Conservation (phyloP, 1,139 yeast genomes). For the Magnusiomyces paraingens region DNA sequence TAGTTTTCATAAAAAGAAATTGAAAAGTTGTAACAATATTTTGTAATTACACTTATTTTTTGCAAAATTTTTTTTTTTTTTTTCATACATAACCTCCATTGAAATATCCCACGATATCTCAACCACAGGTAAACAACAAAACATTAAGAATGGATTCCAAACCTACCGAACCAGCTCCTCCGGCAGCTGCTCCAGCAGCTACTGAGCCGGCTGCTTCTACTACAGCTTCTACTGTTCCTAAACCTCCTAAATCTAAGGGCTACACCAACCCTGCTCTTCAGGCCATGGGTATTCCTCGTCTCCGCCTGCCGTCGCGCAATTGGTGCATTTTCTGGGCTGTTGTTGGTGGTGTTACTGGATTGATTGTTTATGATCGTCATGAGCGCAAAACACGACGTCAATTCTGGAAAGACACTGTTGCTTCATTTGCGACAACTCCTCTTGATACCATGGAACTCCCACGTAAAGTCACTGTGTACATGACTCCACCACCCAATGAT, state of each 20-base stretch:
- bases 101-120: neutral
- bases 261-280: conserved; percentile 81
- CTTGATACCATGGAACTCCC: conserved; percentile 52
- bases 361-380: conserved; percentile 69
- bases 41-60: neutral
- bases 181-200: neutral
- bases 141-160: neutral
- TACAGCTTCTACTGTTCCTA: conserved; percentile 9
- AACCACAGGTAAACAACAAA: neutral
- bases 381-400: conserved; percentile 62
- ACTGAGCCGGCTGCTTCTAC: neutral
- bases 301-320: conserved; percentile 80
- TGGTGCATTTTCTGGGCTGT: conserved; percentile 89
- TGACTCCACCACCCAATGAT: conserved; percentile 96
- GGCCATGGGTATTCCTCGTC: conserved; percentile 77
- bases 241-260: conserved; percentile 36
- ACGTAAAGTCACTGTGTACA: conserved; percentile 70
- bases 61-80: conserved; percentile 1
- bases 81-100: neutral
- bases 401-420: conserved; percentile 59
- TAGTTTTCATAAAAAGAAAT: neutral
- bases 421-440: conserved; percentile 40
- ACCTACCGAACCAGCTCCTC: neutral
- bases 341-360: conserved; percentile 59
- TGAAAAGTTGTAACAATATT: neutral